Conservation (phyloP, 768 basidiomycete species). For the Lentinula edodes region DNA sequence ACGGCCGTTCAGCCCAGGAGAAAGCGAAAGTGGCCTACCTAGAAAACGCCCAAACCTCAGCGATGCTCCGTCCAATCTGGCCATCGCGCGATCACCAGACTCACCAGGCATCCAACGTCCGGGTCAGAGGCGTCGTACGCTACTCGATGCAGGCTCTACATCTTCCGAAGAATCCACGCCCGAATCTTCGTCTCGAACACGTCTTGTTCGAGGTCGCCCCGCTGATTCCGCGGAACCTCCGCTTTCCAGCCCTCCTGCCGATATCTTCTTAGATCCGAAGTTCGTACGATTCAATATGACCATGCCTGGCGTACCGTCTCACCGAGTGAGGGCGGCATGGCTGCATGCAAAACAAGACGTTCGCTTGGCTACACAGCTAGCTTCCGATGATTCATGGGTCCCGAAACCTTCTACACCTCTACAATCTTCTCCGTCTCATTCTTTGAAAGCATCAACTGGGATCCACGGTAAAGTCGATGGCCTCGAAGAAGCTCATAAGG, state of each 20-base stretch:
- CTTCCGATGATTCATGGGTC: constrained; percentile 55
- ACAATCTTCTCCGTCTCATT: constrained; percentile 20
- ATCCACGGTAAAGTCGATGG: constrained; percentile 61
- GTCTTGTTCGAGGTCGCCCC: constrained; percentile 46
- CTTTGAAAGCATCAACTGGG: constrained; percentile 18
- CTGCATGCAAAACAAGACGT: constrained; percentile 53
- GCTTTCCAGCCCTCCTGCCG: constrained; percentile 19
- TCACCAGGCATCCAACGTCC: constrained; percentile 57
- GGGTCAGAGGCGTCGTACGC: constrained; percentile 42
- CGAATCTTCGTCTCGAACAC: constrained; percentile 38
- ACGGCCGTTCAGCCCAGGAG: constrained; percentile 13
- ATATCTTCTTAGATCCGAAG: constrained; percentile 23
- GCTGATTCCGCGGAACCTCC: constrained; percentile 17
- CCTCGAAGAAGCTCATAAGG: constrained; percentile 67
- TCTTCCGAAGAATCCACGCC: constrained; percentile 70
- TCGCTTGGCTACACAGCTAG: constrained; percentile 51
- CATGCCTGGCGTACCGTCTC: constrained; percentile 43
- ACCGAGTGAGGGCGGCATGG: constrained; percentile 63
- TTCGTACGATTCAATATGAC: constrained; percentile 61
- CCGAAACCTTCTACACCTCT: constrained; percentile 16
- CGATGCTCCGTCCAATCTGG: constrained; percentile 29
- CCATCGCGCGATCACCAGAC: constrained; percentile 38
- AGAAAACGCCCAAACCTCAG: constrained; percentile 66
- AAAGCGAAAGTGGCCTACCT: constrained; percentile 54
- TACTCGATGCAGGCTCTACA: constrained; percentile 39